phyloP scores from a whole-genome alignment of 2,329 filamentous ascomycete genomes.

The Ciborinia camelliae region DNA sequence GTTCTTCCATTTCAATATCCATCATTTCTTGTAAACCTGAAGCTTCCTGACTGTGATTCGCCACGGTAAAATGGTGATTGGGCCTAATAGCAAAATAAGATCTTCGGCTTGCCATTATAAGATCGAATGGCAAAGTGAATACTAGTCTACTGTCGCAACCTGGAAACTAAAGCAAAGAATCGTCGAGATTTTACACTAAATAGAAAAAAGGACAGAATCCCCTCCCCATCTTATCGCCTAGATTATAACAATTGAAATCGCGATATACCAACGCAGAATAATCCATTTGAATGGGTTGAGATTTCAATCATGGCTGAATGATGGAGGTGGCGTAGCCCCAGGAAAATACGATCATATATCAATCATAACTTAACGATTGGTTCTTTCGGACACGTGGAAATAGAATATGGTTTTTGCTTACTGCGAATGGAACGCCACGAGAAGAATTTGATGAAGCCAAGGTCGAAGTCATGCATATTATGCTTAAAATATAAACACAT shows the following conservation, averaged over 20 bases:
- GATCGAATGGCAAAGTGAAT: not conserved
- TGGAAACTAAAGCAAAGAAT: not conserved
- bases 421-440: not conserved
- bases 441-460: not conserved
- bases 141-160: not conserved
- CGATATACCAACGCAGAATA: not conserved
- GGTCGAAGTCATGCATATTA: not conserved
- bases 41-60: not conserved
- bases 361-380: not conserved
- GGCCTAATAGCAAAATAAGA: not conserved
- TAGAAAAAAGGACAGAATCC: too few relatives aligned
- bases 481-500: not conserved
- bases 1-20: not conserved
- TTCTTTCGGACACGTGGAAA: not conserved
- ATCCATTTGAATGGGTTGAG: not conserved
- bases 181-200: not conserved
- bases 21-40: not conserved
- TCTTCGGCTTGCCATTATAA: not conserved
- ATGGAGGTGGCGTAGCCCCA: slow-evolving; percentile 2
- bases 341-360: not conserved
- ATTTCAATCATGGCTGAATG: not conserved
- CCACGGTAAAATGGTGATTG: not conserved
- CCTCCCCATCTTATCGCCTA: too few relatives aligned
- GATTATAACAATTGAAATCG: too few relatives aligned
- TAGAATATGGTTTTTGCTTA: not conserved